Base-by-base conservation (phyloP, 2,329 filamentous ascomycete genomes). In the Colletotrichum zoysiae region DNA sequence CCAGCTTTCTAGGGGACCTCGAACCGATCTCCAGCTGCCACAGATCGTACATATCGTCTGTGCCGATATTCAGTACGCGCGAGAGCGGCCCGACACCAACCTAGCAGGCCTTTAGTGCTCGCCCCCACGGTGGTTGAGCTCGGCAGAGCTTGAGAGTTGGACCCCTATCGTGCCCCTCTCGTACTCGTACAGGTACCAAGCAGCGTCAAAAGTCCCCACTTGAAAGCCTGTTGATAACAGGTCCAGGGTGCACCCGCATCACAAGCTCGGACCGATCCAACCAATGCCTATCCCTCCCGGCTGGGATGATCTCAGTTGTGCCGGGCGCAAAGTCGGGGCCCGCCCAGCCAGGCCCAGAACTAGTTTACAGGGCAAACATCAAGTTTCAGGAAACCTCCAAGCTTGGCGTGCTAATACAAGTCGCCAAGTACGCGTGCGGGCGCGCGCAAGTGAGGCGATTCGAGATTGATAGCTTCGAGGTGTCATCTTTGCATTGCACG, bases 351-450 rank as follows among this genome's bases (percentile, higher is more conserved):
- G 40, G 12, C 56, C 38, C 44, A 60, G 65, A 35, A 46, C 65
- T 50, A 12, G 46, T 48, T 48, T 23, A 53, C 30, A 53, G 48
- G 38, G 46, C 60, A 60, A 60, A 70, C 42, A 26, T 35, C 18
- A 26, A 60, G 70, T 72, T 72, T 72, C 65, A 72, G 33, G 46
- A 70, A 70, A 20, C 65, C 38, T 55, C 16, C 55, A n/a, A 35
- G 30, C 40, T 60, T 50, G n/a, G 40, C 44, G n/a, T 30, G 48
- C 46, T n/a, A 14, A 50, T 33, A 33, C 51, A 40, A 58, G 50
- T 46, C 53, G 50, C 33, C 40, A 56, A 60, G 42, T 20, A 14
- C 18, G 42, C 42, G 18, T 23, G 40, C n/a, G 57, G 40, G 16
- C 23, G n/a, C 23, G n/a, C 50, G 38, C 40, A 26, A 67, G 23